Evolutionary conservation across 2,329 filamentous ascomycete genomes (phyloP), one percentile per base, ranked within the genome.

Genomic region (Plenodomus lindquistii): DNA sequence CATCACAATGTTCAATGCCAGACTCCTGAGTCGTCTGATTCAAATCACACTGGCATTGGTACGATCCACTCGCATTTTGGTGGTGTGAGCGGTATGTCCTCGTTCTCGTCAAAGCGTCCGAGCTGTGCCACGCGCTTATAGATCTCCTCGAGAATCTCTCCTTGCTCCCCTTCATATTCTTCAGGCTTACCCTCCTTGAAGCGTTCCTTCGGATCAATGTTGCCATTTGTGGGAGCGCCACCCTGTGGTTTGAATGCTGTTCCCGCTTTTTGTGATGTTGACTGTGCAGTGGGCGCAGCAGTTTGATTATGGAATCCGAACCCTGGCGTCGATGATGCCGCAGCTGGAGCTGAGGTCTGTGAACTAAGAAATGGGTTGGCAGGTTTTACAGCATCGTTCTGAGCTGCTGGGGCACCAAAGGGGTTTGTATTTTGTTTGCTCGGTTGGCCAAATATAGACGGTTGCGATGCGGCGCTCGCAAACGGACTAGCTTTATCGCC

Each of bases 1-100:
- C n/a, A n/a, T n/a, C n/a, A n/a, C n/a, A n/a, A n/a, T n/a, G n/a
- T n/a, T n/a, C n/a, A n/a, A n/a, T n/a, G n/a, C n/a, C n/a, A n/a
- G n/a, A n/a, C n/a, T n/a, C n/a, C n/a, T n/a, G n/a, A n/a, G n/a
- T n/a, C n/a, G n/a, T n/a, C n/a, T n/a, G n/a, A n/a, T n/a, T n/a
- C n/a, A n/a, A n/a, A n/a, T n/a, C n/a, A 31, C 9, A 37, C 35
- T 13, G 35, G 10, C 35, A 37, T 37, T 3, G 50, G 46, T 22
- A 21, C 50, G 24, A 52, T 52, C 48, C 85, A 93, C 64, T 93
- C 90, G 52, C 84, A 79, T 71, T 85, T 86, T 0, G 92, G 92
- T 17, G 92, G 89, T 38, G 91, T 75, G 59, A 87, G 80, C 0
- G 92, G 92, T 75, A 96, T 87, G 6, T 85, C 62, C 0, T 86